phyloP scores from a whole-genome alignment of 2,329 filamentous ascomycete genomes.

The Aspergillus luchuensis region DNA sequence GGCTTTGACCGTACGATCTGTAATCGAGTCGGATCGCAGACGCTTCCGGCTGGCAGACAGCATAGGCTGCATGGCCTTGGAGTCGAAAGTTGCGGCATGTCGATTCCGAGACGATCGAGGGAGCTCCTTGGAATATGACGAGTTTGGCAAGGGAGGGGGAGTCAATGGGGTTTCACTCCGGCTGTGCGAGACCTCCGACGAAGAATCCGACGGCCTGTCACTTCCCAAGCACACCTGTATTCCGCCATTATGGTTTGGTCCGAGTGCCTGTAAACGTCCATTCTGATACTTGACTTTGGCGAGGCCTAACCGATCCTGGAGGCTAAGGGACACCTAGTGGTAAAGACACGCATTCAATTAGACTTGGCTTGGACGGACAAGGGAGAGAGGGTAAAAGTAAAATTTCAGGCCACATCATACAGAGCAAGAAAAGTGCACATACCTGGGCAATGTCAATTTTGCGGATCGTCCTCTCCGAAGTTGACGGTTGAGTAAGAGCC shows the following conservation, averaged over 20 bases:
- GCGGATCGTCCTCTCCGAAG: slow-evolving; percentile 42
- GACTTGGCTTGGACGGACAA: slow-evolving; percentile 6
- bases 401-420: not conserved
- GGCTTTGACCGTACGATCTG: slow-evolving; percentile 59
- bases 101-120: slow-evolving; percentile 55
- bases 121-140: slow-evolving; percentile 82
- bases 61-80: slow-evolving; percentile 47
- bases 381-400: not conserved
- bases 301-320: slow-evolving; percentile 91
- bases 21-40: slow-evolving; percentile 64
- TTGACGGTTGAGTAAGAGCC: slow-evolving; percentile 34
- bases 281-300: slow-evolving; percentile 97
- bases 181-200: slow-evolving; percentile 74
- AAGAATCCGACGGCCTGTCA: slow-evolving; percentile 83
- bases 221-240: slow-evolving; percentile 64
- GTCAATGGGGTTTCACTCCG: slow-evolving; percentile 58
- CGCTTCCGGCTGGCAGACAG: slow-evolving; percentile 64
- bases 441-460: slow-evolving; percentile 48
- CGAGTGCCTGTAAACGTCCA: slow-evolving; percentile 79
- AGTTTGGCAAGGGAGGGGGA: slow-evolving; percentile 80
- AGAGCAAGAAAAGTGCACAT: slow-evolving; percentile 18
- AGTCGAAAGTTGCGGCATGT: slow-evolving; percentile 48
- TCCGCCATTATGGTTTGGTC: slow-evolving; percentile 76
- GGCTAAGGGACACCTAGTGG: slow-evolving; percentile 80
- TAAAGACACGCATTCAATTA: slow-evolving; percentile 23